Evolutionary conservation across 495 filamentous ascomycete genomes (phyloP).

Genomic region (Pyrenopolyporus hunteri): DNA sequence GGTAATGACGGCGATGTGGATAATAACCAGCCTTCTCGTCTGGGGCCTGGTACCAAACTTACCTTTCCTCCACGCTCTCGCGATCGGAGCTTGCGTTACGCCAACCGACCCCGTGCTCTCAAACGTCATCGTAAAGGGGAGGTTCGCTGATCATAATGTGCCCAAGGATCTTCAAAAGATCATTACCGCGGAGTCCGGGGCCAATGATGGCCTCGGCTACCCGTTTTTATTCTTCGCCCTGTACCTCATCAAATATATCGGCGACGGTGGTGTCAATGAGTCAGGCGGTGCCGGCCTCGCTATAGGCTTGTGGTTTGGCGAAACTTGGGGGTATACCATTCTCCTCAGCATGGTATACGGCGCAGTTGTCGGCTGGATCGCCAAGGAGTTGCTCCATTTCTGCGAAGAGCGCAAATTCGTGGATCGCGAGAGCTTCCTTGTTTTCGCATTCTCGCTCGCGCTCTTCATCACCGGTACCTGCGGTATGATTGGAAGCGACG

Average conservation of each 20-base stretch:
- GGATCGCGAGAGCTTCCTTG: slow-evolving; percentile 87
- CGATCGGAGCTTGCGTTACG: slow-evolving; percentile 82
- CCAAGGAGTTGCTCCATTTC: slow-evolving; percentile 81
- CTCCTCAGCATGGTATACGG: slow-evolving; percentile 82
- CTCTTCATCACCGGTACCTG: slow-evolving; percentile 87
- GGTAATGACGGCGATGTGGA: slow-evolving; percentile 88
- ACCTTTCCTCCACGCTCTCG: slow-evolving; percentile 76
- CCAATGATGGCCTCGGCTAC: slow-evolving; percentile 93
- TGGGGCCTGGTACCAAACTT: slow-evolving; percentile 80
- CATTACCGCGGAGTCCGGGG: slow-evolving; percentile 88
- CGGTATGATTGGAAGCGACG: slow-evolving; percentile 89
- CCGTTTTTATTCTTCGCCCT: slow-evolving; percentile 87
- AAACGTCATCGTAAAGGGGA: slow-evolving; percentile 91
- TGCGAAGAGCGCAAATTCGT: slow-evolving; percentile 83
- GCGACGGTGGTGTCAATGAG: slow-evolving; percentile 53
- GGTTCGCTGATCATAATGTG: slow-evolving; percentile 89
- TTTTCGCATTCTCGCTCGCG: slow-evolving; percentile 62
- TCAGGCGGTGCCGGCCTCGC: slow-evolving; percentile 67
- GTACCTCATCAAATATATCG: slow-evolving; percentile 79
- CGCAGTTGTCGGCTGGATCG: slow-evolving; percentile 75
- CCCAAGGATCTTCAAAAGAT: slow-evolving; percentile 82
- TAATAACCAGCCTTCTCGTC: slow-evolving; percentile 76
- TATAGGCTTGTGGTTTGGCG: slow-evolving; percentile 82
- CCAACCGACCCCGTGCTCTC: slow-evolving; percentile 91
- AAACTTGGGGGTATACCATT: slow-evolving; percentile 87